Evolutionary conservation across 1,139 yeast species (phyloP).

Genomic region (Lodderomyces orthopsilosis): DNA sequence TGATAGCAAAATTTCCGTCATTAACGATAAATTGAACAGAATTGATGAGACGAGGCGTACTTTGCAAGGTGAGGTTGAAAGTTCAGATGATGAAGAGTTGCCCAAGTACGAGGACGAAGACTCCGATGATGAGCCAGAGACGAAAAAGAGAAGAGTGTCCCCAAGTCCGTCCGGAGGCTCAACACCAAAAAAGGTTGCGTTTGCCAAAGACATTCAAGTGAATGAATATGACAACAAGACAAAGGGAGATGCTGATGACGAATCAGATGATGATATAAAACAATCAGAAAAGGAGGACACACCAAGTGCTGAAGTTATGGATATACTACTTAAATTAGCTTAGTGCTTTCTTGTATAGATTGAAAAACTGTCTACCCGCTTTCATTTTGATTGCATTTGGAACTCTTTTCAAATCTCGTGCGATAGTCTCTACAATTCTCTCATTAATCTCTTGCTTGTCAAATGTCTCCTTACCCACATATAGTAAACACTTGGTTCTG

Average conservation of each 20-base stretch:
- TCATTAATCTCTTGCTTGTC: neutral
- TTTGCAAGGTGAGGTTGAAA: conserved; percentile 40
- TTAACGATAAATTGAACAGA: conserved; percentile 37
- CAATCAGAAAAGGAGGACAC: conserved; percentile 30
- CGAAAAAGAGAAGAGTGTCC: conserved; percentile 21
- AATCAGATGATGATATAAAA: conserved; percentile 12
- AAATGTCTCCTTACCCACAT: conserved; percentile 18
- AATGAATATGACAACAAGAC: conserved; percentile 44
- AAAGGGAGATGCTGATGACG: conserved; percentile 14
- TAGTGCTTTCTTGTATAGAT: conserved; percentile 10
- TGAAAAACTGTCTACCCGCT: conserved; percentile 8
- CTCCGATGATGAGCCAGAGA: conserved; percentile 21
- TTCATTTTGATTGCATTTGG: conserved; percentile 5
- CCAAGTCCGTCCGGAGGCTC: conserved; percentile 27
- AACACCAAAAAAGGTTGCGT: conserved; percentile 43
- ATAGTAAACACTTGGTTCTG: conserved; percentile 55
- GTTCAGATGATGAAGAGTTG: conserved; percentile 13
- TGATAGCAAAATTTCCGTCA: conserved; percentile 36
- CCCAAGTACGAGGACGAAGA: conserved; percentile 21
- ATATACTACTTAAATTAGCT: conserved; percentile 34
- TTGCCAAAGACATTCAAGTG: conserved; percentile 45
- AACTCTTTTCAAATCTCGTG: conserved; percentile 10
- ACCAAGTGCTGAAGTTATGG: conserved; percentile 21
- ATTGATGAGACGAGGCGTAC: conserved; percentile 44
- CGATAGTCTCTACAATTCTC: conserved; percentile 5